Evolutionary conservation across 2,329 filamentous ascomycete species (phyloP).

Genomic region (Cucurbitaria berberidis): DNA sequence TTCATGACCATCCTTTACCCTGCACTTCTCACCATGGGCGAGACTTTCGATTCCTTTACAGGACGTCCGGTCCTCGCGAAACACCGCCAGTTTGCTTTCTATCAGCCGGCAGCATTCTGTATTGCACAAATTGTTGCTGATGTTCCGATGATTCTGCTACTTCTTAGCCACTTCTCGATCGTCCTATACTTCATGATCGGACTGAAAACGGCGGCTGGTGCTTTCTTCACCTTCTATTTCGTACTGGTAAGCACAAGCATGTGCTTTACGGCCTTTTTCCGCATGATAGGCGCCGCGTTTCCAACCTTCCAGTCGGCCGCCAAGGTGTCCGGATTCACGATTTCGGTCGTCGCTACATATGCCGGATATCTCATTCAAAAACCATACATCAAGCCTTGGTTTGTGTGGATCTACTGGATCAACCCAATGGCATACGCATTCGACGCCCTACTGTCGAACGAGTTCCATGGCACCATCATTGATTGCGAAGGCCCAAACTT

Average conservation of each 20-base stretch:
- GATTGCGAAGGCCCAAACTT: constrained; percentile 79
- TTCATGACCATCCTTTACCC: constrained; percentile 70
- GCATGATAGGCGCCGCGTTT: constrained; percentile 73
- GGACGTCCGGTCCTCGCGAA: constrained; percentile 83
- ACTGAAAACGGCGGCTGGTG: constrained; percentile 69
- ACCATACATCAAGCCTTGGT: constrained; percentile 74
- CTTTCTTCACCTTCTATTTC: constrained; percentile 83
- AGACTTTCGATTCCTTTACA: constrained; percentile 64
- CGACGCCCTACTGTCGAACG: too few species aligned
- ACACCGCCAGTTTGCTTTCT: constrained; percentile 80
- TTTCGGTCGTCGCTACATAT: constrained; percentile 62
- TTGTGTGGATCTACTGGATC: constrained; percentile 80
- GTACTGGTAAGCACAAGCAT: constrained; percentile 60
- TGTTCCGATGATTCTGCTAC: constrained; percentile 62
- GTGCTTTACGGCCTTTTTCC: constrained; percentile 72
- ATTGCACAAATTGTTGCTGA: constrained; percentile 69
- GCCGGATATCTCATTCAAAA: constrained; percentile 62
- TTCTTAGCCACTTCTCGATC: constrained; percentile 64
- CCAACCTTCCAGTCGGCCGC: constrained; percentile 62
- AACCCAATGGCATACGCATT: constrained; percentile 79
- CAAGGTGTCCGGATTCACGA: constrained; percentile 59
- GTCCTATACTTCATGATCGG: constrained; percentile 84
- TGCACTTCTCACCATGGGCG: constrained; percentile 66
- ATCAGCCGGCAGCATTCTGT: constrained; percentile 80
- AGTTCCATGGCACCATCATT: too few species aligned